phyloP scores from a whole-genome alignment of 345 rosid genomes.

The Jatropha curcas region DNA sequence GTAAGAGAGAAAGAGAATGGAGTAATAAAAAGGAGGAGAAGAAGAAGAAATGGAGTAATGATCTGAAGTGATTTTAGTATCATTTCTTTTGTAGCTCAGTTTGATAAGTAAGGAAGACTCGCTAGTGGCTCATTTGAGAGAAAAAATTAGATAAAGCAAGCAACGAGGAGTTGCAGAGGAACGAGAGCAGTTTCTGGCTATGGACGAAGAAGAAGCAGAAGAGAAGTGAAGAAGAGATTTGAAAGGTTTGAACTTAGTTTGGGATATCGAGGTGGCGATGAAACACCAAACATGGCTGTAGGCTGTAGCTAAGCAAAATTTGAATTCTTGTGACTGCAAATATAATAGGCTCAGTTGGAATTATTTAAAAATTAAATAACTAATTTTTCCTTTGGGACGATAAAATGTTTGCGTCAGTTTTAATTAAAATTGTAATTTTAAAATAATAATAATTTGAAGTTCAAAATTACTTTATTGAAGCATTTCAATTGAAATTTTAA shows the following conservation, averaged over 20 bases:
- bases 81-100: no score
- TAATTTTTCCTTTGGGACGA: no score
- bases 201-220: background rate
- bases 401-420: no score
- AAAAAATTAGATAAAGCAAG: conserved; percentile 11
- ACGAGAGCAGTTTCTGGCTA: background rate
- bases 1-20: conserved; percentile 44
- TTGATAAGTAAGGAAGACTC: no score
- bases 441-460: background rate
- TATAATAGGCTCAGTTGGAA: background rate
- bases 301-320: conserved; percentile 8
- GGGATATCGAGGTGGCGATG: conserved; percentile 9
- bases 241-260: conserved; percentile 18
- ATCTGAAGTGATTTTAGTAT: background rate
- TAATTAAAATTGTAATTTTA: background rate
- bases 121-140: background rate
- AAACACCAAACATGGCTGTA: background rate
- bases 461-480: no score
- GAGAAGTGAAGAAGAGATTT: background rate
- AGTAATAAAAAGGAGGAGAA: conserved; percentile 16
- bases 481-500: no score
- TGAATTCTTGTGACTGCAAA: conserved; percentile 5
- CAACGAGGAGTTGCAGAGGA: conserved; percentile 69
- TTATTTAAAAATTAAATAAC: no score
- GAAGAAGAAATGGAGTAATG: conserved; percentile 17